phyloP scores from a whole-genome alignment of 495 filamentous ascomycete species.

The Schizothecium vesticola region DNA sequence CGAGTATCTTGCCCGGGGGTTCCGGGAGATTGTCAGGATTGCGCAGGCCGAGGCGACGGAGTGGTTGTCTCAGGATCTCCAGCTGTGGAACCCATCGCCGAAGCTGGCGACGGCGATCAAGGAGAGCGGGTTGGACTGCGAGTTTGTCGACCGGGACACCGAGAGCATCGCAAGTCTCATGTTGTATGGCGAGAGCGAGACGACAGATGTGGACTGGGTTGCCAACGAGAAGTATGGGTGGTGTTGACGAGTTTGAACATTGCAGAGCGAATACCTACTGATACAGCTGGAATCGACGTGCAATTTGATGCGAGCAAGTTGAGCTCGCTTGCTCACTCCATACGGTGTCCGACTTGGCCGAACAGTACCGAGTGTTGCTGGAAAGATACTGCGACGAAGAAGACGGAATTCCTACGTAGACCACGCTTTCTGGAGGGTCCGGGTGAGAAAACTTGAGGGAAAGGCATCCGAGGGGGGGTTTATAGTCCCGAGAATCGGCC shows the following conservation, averaged over 20 bases:
- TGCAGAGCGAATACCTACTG: not conserved
- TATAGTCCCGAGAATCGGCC: too few relatives aligned
- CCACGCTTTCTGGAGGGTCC: too few relatives aligned
- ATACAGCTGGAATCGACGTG: not conserved
- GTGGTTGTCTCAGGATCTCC: slow-evolving; percentile 42
- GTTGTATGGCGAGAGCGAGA: slow-evolving; percentile 45
- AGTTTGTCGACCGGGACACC: slow-evolving; percentile 41
- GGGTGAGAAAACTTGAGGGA: too few relatives aligned
- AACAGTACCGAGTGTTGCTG: too few relatives aligned
- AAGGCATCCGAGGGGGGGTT: too few relatives aligned
- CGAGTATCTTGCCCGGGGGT: slow-evolving; percentile 52
- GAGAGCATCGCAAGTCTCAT: slow-evolving; percentile 50
- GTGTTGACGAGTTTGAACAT: slow-evolving; percentile 49
- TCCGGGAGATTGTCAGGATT: slow-evolving; percentile 44
- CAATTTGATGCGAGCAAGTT: not conserved
- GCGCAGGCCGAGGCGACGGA: slow-evolving; percentile 34
- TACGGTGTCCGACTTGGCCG: not conserved
- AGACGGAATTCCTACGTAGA: too few relatives aligned
- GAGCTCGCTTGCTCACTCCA: not conserved
- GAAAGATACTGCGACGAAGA: too few relatives aligned
- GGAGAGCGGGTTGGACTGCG: slow-evolving; percentile 36
- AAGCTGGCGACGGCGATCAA: slow-evolving; percentile 31
- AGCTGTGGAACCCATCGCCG: slow-evolving; percentile 49
- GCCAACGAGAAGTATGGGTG: slow-evolving; percentile 91
- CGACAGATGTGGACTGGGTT: slow-evolving; percentile 69